Percentiles rank a stretch among this genome's conserved stretches.
phyloP scores from a whole-genome alignment of 2,329 filamentous ascomycete genomes.

The Lecanicillium sp. region DNA sequence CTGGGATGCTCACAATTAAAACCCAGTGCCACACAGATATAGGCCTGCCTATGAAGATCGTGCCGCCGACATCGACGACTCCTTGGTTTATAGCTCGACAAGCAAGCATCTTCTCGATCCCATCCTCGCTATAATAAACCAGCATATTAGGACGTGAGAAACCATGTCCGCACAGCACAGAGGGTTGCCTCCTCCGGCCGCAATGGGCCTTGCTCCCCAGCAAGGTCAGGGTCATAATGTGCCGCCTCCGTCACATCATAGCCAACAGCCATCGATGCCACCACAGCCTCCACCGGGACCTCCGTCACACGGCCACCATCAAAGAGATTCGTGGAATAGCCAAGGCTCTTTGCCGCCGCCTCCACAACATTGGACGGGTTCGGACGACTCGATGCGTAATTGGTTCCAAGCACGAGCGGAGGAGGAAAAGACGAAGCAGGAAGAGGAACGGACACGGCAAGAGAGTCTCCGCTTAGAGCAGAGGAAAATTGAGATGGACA shows the following conservation, averaged over 20 bases:
- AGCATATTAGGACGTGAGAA: constrained; percentile 33
- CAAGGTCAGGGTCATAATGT: constrained; percentile 10
- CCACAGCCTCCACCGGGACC: constrained; percentile 16
- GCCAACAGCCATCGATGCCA: constrained; percentile 15
- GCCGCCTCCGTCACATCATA: constrained; percentile 10
- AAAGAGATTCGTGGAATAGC: constrained; percentile 27
- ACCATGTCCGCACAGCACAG: constrained; percentile 57
- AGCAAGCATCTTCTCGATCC: no score
- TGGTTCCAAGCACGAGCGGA: constrained; percentile 66
- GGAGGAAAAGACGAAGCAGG: constrained; percentile 64
- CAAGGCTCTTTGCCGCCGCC: constrained; percentile 42
- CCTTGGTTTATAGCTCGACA: no score
- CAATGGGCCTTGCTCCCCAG: constrained; percentile 43
- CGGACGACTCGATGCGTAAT: constrained; percentile 62
- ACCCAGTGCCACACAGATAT: no score
- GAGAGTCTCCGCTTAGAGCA: constrained; percentile 64
- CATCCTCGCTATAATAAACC: constrained; percentile 23
- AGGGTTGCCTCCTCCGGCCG: constrained; percentile 52
- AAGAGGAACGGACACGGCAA: constrained; percentile 61
- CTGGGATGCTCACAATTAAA: no score
- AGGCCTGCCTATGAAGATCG: no score
- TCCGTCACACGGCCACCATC: constrained; percentile 19
- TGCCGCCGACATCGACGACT: no score
- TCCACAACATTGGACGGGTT: constrained; percentile 57
- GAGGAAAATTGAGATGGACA: constrained; percentile 63